phyloP scores from a whole-genome alignment of 192 early-diverging fungal genomes.

The Backusella tarrabulga region DNA sequence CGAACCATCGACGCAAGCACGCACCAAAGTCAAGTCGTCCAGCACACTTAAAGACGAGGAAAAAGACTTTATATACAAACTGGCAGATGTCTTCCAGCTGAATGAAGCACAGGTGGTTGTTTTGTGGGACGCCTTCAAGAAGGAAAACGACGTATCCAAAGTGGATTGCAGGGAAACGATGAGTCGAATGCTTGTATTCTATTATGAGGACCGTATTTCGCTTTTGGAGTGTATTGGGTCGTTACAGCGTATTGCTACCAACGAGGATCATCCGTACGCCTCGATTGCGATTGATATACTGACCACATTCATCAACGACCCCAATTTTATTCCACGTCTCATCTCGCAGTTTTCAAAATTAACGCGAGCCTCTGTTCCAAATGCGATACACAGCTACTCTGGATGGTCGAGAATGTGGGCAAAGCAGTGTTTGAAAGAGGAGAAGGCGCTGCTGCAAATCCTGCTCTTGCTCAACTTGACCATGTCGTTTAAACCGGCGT shows the following conservation, averaged over 20 bases:
- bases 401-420: constrained; percentile 34
- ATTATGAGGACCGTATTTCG: constrained; percentile 26
- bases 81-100: constrained; percentile 38
- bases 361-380: constrained; percentile 21
- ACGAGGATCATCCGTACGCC: constrained; percentile 13
- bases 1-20: constrained; percentile 34
- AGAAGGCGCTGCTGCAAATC: constrained; percentile 39
- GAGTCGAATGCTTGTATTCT: neutral
- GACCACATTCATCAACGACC: neutral
- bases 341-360: constrained; percentile 19
- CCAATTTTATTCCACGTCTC: constrained; percentile 10
- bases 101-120: constrained; percentile 39
- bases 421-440: constrained; percentile 40
- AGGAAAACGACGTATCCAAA: constrained; percentile 6
- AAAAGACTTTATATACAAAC: constrained; percentile 34
- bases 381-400: constrained; percentile 21
- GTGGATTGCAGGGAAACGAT: neutral
- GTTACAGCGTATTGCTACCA: constrained; percentile 21
- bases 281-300: constrained; percentile 13
- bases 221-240: constrained; percentile 26
- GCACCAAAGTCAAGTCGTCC: constrained; percentile 32
- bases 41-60: constrained; percentile 29
- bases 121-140: constrained; percentile 23
- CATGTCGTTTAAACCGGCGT: neutral
- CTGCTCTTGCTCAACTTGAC: constrained; percentile 29